phyloP scores from a whole-genome alignment of 1,284 basidiomycete genomes.

The Apiotrichum sp. region DNA sequence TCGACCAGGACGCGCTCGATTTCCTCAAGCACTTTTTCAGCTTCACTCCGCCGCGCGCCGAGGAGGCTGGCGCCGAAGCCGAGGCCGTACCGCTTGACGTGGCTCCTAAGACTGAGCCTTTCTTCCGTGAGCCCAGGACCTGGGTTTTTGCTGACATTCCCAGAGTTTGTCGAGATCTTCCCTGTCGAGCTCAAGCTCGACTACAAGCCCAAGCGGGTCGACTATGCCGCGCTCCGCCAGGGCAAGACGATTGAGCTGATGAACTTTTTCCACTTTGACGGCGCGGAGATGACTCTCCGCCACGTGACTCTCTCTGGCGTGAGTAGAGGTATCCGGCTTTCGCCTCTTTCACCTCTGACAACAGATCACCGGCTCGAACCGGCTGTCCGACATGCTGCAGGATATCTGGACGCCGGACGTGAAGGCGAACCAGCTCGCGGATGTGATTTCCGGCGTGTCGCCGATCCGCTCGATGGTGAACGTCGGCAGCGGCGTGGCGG shows the following conservation, averaged over 20 bases:
- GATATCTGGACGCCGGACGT: slow-evolving; percentile 99
- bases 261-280: slow-evolving; percentile 99
- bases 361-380: slow-evolving; percentile 81
- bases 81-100: neutral
- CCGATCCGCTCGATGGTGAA: slow-evolving; percentile 94
- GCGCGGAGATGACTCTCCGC: slow-evolving; percentile 92
- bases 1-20: slow-evolving; percentile 97
- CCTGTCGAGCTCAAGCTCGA: slow-evolving; percentile 82
- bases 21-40: slow-evolving; percentile 95
- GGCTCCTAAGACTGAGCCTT: slow-evolving; percentile 44
- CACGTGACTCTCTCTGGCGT: slow-evolving; percentile 88
- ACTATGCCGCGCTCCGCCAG: slow-evolving; percentile 84
- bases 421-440: slow-evolving; percentile 93
- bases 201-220: slow-evolving; percentile 95
- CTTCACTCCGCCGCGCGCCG: slow-evolving; percentile 62
- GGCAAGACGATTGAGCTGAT: slow-evolving; percentile 93
- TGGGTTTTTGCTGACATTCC: neutral
- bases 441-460: slow-evolving; percentile 93
- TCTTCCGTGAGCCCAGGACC: slow-evolving; percentile 42
- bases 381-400: slow-evolving; percentile 82
- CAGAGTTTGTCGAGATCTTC: slow-evolving; percentile 51
- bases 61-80: neutral
- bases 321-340: slow-evolving; percentile 39
- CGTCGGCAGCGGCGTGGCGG: slow-evolving; percentile 91
- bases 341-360: neutral